Percentiles rank a stretch among this genome's conserved stretches.
Conservation (phyloP, 441 rosid species). For the Euphorbia celastroides region DNA sequence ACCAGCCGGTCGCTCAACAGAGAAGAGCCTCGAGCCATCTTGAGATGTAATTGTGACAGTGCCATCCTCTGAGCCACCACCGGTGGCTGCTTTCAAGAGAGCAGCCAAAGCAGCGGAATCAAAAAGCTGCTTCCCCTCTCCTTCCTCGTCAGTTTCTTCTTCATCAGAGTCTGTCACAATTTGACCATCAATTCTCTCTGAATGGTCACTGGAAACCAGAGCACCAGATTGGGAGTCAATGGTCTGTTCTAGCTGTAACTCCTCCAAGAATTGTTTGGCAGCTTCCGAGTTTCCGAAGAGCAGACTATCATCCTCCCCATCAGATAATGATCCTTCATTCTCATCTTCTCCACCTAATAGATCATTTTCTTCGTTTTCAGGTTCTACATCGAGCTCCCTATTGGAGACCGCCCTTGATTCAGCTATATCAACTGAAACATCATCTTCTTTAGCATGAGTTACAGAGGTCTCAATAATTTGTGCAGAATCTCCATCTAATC, state of each 20-base stretch:
- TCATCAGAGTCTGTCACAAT: slow-evolving; percentile 74
- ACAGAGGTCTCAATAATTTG: slow-evolving; percentile 14
- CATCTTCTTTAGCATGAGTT: slow-evolving; percentile 9
- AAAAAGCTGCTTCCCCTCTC: slow-evolving; percentile 72
- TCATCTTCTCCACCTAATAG: slow-evolving; percentile 29
- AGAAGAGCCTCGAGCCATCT: slow-evolving; percentile 87
- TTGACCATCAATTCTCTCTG: slow-evolving; percentile 69
- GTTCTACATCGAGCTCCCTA: slow-evolving; percentile 26
- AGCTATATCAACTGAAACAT: slow-evolving; percentile 4
- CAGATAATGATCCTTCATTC: slow-evolving; percentile 43
- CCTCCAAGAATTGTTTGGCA: slow-evolving; percentile 75
- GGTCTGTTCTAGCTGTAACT: slow-evolving; percentile 55
- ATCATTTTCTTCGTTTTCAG: slow-evolving; percentile 29
- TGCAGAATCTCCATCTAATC: slow-evolving; percentile 22
- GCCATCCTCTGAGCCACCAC: slow-evolving; percentile 56
- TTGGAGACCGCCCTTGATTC: slow-evolving; percentile 20
- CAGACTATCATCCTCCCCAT: slow-evolving; percentile 56
- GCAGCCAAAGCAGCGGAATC: slow-evolving; percentile 93
- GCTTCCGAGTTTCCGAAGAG: slow-evolving; percentile 68
- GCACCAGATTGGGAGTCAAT: slow-evolving; percentile 46
- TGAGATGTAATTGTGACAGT: slow-evolving; percentile 59
- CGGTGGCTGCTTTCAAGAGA: slow-evolving; percentile 84
- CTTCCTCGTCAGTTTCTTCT: slow-evolving; percentile 36
- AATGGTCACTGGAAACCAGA: slow-evolving; percentile 46
- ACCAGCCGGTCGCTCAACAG: slow-evolving; percentile 92